phyloP scores from a whole-genome alignment of 1,284 basidiomycete species.

The Moesziomyces globuligerus region DNA sequence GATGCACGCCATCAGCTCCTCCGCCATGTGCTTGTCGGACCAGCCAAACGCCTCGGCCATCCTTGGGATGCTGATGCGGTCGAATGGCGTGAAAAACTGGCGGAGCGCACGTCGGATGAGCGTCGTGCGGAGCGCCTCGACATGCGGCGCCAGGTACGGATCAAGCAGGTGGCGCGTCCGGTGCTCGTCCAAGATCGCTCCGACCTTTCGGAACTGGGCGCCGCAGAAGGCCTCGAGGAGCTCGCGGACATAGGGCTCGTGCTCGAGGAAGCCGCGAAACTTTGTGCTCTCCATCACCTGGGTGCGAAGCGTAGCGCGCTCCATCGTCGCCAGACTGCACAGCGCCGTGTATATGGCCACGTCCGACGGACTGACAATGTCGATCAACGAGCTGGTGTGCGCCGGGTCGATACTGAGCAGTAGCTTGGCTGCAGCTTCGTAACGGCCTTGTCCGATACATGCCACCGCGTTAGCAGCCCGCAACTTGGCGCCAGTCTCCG shows the following conservation, averaged over 20 bases:
- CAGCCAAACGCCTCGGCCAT: slow-evolving; percentile 86
- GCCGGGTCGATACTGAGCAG: slow-evolving; percentile 76
- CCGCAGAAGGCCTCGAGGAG: slow-evolving; percentile 82
- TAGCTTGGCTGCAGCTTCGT: slow-evolving; percentile 78
- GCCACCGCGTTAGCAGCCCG: slow-evolving; percentile 80
- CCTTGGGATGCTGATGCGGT: slow-evolving; percentile 79
- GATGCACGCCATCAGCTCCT: slow-evolving; percentile 78
- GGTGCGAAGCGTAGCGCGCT: slow-evolving; percentile 76
- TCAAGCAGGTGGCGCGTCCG: slow-evolving; percentile 80
- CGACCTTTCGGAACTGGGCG: slow-evolving; percentile 81
- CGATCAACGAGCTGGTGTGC: slow-evolving; percentile 18
- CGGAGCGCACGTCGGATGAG: slow-evolving; percentile 67
- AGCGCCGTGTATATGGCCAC: slow-evolving; percentile 84
- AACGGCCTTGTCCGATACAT: slow-evolving; percentile 76
- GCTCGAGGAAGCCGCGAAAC: slow-evolving; percentile 81
- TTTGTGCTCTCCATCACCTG: slow-evolving; percentile 76
- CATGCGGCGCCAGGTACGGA: slow-evolving; percentile 76
- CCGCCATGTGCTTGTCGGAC: slow-evolving; percentile 76
- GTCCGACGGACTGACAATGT: slow-evolving; percentile 80
- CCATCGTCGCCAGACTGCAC: slow-evolving; percentile 80
- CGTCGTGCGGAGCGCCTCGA: slow-evolving; percentile 65
- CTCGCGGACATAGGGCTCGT: slow-evolving; percentile 83
- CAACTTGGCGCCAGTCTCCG: slow-evolving; percentile 76
- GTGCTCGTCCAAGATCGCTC: slow-evolving; percentile 75
- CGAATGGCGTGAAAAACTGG: slow-evolving; percentile 82